Conservation (phyloP, 2,329 filamentous ascomycete species). For the Fusarium chlamydosporum region DNA sequence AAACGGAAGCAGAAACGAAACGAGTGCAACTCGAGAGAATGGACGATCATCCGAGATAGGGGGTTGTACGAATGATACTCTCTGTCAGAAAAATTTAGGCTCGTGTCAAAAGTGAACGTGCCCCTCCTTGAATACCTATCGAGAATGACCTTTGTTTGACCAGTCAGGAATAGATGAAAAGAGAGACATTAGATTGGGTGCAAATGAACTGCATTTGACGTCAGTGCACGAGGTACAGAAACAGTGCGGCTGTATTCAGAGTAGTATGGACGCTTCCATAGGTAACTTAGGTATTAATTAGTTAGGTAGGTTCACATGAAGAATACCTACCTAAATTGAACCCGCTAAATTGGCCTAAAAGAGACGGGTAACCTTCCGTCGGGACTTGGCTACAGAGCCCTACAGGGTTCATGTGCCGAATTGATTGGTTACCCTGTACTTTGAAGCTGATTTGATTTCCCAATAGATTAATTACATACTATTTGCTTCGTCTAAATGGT, state of each 20-base stretch:
- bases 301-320: neutral
- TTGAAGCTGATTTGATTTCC: neutral
- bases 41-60: neutral
- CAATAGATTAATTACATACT: neutral
- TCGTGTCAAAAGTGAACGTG: slow-evolving; percentile 28
- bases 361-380: too few species aligned
- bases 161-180: slow-evolving; percentile 12
- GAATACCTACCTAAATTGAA: slow-evolving; percentile 25
- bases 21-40: slow-evolving; percentile 2
- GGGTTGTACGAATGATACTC: neutral
- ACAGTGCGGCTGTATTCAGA: too few species aligned
- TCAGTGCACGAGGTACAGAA: slow-evolving; percentile 36
- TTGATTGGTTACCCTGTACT: slow-evolving; percentile 31
- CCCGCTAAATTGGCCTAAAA: slow-evolving; percentile 9
- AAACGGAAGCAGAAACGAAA: slow-evolving; percentile 2
- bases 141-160: slow-evolving; percentile 16
- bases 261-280: too few species aligned
- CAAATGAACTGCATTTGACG: slow-evolving; percentile 36
- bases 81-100: slow-evolving; percentile 5
- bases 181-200: slow-evolving; percentile 1
- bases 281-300: too few species aligned
- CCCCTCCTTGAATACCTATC: slow-evolving; percentile 35
- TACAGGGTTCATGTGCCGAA: neutral
- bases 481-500: neutral
- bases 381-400: neutral